Evolutionary conservation across 1,284 basidiomycete genomes (phyloP), one percentile per base, ranked within the genome.

Genomic region (Moesziomyces aphidis): DNA sequence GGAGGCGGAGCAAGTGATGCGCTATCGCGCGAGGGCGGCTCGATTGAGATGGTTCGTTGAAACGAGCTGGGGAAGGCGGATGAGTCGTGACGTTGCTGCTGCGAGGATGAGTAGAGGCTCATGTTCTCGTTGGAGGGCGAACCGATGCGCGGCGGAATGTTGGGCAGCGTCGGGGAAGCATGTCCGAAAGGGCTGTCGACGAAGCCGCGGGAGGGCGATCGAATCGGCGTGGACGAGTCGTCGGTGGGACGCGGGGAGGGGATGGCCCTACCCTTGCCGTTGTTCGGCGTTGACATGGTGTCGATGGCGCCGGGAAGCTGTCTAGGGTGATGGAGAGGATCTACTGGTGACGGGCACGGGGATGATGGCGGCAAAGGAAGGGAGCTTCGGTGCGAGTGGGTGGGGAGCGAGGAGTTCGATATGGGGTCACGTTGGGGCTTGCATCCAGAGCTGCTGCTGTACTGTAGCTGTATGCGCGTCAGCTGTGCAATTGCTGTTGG

Each of bases 91-190:
- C 58, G 71, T 34, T 67, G 64, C 31, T 60, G 53, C 51, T 70
- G 67, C 11, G 67, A 70, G 5, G 76, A 72, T 11, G 64, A 60
- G 19, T 63, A 61, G 68, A 69, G 55, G 53, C 36, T 66, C 50
- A 63, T 47, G 5, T 68, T 58, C 17, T 74, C 76, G 1, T 61
- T 52, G 7, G 76, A 74, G 1, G 76, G 76, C 4, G 76, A 77
- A 43, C 68, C 76, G 46, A 74, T 64, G 26, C 72, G 64, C 4
- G 76, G 76, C 13, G 76, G 76, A 21, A 77, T 77, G 72, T 77
- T 77, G 72, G 76, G 76, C 3, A 77, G 34, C 22, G 55, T 52
- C 21, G 76, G 76, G 5, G 74, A 70, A 13, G 71, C 71, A 39
- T 69, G 61, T 6, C 59, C 60, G 11, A 49, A 26, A 21, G 46